Base-by-base conservation (phyloP, 345 rosid species). In the Populus nigra region DNA sequence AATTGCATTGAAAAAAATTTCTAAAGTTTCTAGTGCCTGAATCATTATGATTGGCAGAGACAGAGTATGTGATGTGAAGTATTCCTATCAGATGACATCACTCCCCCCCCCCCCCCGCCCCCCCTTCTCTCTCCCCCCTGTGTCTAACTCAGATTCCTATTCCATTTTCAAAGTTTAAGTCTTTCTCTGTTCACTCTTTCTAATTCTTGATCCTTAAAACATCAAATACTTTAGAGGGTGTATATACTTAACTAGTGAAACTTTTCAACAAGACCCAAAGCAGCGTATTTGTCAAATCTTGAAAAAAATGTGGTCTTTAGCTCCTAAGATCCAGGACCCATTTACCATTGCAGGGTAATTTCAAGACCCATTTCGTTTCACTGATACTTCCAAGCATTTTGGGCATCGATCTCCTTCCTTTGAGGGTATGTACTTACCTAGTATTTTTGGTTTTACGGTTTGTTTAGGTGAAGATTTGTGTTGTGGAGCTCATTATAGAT, bases 291-390 rank as follows among this genome's bases (percentile, higher is more conserved):
- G 15, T 25, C 0, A 27, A 11, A 11, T 62, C 18, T 62, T 50
- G 8, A 49, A 50, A 50, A 13, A 50, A 50, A 50, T 5, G 38
- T 72, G 71, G 23, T 38, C 5, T 39, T 78, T 39, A 61, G 74
- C 63, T 35, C 16, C 25, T 72, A 83, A 77, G 79, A 79, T 79
- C 75, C 65, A 71, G 59, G 41, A 9, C 78, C 78, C 84, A 49
- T 76, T 78, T 82, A 73, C 59, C 66, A 11, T 69, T 55, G 65
- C 53, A 49, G 65, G 83, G 73, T 69, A 69, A 83, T 70, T 67
- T n/a, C 33, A 20, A n/a, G 29, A 25, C 70, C 41, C 78, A 18
- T 76, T 71, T 80, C 73, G 38, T 76, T 77, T 65, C 65, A 65
- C 5, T 65, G 47, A 74, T 74, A 61, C 35, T 72, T 71, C 76